These are phyloP conservation scores for Leccinum fuscescens DNA, from an alignment of 1,284 basidiomycete genomes.

Conservation along the genomic window DNA sequence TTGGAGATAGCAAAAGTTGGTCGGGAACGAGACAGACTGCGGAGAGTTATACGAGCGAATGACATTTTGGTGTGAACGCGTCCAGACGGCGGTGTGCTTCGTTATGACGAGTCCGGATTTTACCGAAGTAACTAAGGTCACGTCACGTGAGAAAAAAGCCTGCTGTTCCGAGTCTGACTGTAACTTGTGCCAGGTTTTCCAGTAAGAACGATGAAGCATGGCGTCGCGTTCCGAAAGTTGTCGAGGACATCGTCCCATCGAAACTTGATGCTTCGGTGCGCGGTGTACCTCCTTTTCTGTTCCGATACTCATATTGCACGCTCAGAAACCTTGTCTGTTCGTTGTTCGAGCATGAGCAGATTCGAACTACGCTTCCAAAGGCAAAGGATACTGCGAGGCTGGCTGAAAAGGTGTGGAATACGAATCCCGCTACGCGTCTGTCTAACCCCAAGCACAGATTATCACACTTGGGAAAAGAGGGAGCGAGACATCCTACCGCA, in stretches of 20 bases:
- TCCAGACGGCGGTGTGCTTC: slow-evolving; percentile 1
- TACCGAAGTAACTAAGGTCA: slow-evolving; percentile 17
- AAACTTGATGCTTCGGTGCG: slow-evolving; percentile 82
- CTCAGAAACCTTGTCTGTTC: slow-evolving; percentile 91
- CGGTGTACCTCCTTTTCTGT: background rate
- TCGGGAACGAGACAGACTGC: slow-evolving; percentile 41
- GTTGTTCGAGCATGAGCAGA: slow-evolving; percentile 92
- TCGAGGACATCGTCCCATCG: slow-evolving; percentile 85
- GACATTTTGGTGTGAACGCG: slow-evolving; percentile 43
- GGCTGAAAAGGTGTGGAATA: slow-evolving; percentile 79
- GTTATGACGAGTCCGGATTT: slow-evolving; percentile 22
- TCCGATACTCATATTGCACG: slow-evolving; percentile 6
- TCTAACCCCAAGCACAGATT: slow-evolving; percentile 51
- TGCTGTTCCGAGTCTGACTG: background rate
- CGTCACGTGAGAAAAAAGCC: slow-evolving; percentile 1
- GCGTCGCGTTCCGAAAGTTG: slow-evolving; percentile 84
- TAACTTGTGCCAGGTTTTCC: background rate
- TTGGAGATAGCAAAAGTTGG: slow-evolving; percentile 34
- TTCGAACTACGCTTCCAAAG: slow-evolving; percentile 95
- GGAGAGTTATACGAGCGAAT: slow-evolving; percentile 48
- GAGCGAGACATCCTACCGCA: slow-evolving; percentile 58
- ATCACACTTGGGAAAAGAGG: slow-evolving; percentile 89
- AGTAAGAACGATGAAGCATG: slow-evolving; percentile 76
- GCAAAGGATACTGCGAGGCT: slow-evolving; percentile 89
- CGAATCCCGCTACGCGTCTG: background rate